Evolutionary conservation across 2,329 filamentous ascomycete species (phyloP).

Genomic region (Calonectria leucothoes): DNA sequence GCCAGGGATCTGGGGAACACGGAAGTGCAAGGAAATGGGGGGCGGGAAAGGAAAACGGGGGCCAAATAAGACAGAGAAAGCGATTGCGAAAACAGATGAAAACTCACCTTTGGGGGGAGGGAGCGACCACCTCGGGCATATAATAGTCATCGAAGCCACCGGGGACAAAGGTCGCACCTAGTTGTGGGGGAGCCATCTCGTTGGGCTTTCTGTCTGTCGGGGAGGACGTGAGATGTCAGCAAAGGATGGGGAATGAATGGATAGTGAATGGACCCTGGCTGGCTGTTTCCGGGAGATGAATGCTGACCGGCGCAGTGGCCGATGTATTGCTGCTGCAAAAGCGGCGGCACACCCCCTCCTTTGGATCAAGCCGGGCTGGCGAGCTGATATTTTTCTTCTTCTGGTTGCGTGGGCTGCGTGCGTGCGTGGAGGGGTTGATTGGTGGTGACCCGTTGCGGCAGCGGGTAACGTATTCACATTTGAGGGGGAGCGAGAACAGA

Average conservation of each 20-base stretch:
- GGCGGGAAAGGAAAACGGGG: slow-evolving; percentile 26
- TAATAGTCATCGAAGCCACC: slow-evolving; percentile 70
- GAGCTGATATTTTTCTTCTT: slow-evolving; percentile 27
- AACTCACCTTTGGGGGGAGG: slow-evolving; percentile 67
- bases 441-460: slow-evolving; percentile 19
- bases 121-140: slow-evolving; percentile 70
- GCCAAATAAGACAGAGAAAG: slow-evolving; percentile 18
- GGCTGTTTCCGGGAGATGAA: slow-evolving; percentile 34
- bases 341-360: slow-evolving; percentile 42
- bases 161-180: slow-evolving; percentile 70
- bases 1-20: slow-evolving; percentile 27
- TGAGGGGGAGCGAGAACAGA: slow-evolving; percentile 13
- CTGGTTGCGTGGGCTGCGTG: slow-evolving; percentile 31
- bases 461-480: slow-evolving; percentile 20
- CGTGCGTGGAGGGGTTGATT: slow-evolving; percentile 30
- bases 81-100: slow-evolving; percentile 2
- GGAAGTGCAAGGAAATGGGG: slow-evolving; percentile 19
- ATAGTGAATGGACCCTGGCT: slow-evolving; percentile 42
- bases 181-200: slow-evolving; percentile 44
- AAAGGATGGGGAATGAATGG: slow-evolving; percentile 41
- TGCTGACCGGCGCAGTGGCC: slow-evolving; percentile 40
- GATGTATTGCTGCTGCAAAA: slow-evolving; percentile 41
- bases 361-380: slow-evolving; percentile 31
- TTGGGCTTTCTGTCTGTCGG: slow-evolving; percentile 43
- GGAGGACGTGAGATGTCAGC: slow-evolving; percentile 46